Conservation (phyloP, 2,329 filamentous ascomycete genomes). For the Aquanectria penicillioides region DNA sequence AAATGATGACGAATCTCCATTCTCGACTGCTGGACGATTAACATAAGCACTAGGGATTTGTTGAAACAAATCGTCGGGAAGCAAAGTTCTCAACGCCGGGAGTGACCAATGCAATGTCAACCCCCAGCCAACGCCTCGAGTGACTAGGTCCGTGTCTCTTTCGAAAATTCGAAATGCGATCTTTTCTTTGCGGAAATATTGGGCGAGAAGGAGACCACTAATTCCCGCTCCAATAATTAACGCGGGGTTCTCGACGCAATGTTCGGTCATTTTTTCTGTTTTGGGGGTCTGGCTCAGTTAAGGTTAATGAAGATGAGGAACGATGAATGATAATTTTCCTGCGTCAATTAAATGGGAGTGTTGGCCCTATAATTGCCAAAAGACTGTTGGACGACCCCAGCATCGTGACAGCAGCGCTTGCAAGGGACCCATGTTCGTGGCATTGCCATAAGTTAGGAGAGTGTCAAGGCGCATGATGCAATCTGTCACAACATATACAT, state of each 20-base stretch:
- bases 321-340: no score
- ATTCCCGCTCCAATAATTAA: constrained; percentile 52
- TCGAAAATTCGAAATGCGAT: constrained; percentile 62
- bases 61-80: constrained; percentile 57
- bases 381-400: no score
- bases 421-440: no score
- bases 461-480: no score
- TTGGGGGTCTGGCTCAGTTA: no score
- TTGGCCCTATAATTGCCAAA: no score
- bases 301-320: no score
- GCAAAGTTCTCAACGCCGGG: constrained; percentile 58
- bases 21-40: constrained; percentile 59
- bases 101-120: constrained; percentile 72
- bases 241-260: constrained; percentile 29
- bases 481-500: no score
- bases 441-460: no score
- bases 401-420: no score
- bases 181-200: constrained; percentile 43
- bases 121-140: constrained; percentile 67
- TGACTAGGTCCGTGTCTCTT: constrained; percentile 57
- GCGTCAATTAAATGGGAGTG: no score
- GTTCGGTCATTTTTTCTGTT: neutral
- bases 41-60: constrained; percentile 63
- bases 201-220: constrained; percentile 50
- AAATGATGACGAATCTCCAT: constrained; percentile 59